Evolutionary conservation across 441 rosid species (phyloP), one percentile per base, ranked within the genome.

Genomic region (Kokia cookei): DNA sequence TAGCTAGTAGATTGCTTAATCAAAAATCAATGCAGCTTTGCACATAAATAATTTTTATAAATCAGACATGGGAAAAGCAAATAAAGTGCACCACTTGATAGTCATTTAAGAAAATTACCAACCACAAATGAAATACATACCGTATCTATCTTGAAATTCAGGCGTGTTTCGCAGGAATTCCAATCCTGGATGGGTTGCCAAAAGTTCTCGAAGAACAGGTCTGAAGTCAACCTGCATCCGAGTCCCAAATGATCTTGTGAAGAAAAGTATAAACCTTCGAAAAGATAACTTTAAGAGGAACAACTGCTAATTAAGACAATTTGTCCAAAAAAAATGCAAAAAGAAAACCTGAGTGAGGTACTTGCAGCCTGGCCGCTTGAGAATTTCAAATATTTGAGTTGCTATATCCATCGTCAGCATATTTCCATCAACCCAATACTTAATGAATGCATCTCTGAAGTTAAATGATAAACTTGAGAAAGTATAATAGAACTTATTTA

Each of bases 61-160:
- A 32, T 7, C 2, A 66, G 9, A 29, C 19, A 48, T 60, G 17
- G 27, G 42, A 75, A 40, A 15, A 68, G 62, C 35, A 40, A 71
- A 51, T 17, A 45, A 22, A 76, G 14, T 45, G 61, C 14, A 5
- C 24, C 42, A 26, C 40, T 76, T 22, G 40, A 26, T 29, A 9
- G 47, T 27, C 40, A 66, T 43, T 45, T 45, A 65, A 24, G 14
- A 45, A 65, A 65, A 45, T 13, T 22, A 66, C 70, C 14, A 19
- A 47, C 69, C 5, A 66, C 8, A 13, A 66, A 61, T 32, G 15
- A 61, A 47, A 66, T 24, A 24, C 8, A 24, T 12, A 90, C 94
- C 91, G 73, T 90, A 90, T 88, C 91, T 83, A 82, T 90, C 89
- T 85, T 87, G 92, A 75, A 86, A 86, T 75, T 88, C 91, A 73